phyloP scores from a whole-genome alignment of 139 green algal species.

The Mychonastes homosphaera region DNA sequence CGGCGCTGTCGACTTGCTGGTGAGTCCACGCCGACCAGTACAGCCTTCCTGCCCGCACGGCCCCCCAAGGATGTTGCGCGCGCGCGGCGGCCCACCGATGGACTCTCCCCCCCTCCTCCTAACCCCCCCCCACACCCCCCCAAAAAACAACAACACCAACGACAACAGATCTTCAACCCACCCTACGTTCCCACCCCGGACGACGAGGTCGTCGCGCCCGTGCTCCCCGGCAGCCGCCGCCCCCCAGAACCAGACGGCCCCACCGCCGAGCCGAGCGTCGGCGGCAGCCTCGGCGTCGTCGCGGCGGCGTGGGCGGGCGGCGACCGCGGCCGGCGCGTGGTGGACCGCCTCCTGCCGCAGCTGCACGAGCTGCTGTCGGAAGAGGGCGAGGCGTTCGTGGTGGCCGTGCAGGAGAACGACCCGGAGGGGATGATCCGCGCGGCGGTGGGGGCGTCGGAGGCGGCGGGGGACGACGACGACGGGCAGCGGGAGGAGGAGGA shows the following conservation, averaged over 20 bases:
- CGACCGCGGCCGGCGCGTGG: slow-evolving; percentile 52
- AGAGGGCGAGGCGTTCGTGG: slow-evolving; percentile 48
- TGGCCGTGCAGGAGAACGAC: slow-evolving; percentile 69
- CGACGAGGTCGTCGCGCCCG: slow-evolving; percentile 63
- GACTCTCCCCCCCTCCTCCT: too few relatives aligned
- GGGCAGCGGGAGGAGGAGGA: neutral
- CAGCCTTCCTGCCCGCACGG: neutral
- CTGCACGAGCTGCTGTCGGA: slow-evolving; percentile 39
- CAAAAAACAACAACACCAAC: slow-evolving; percentile 2
- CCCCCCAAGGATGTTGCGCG: too few relatives aligned
- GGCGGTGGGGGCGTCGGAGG: slow-evolving; percentile 4
- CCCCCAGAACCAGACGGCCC: too few relatives aligned
- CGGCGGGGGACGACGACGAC: slow-evolving; percentile 2
- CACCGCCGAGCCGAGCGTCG: too few relatives aligned
- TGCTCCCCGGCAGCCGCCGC: too few relatives aligned
- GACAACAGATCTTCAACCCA: slow-evolving; percentile 88
- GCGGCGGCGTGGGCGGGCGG: slow-evolving; percentile 82
- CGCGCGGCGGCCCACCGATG: neutral
- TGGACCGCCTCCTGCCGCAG: slow-evolving; percentile 72
- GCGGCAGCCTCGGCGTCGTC: slow-evolving; percentile 47
- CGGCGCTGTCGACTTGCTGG: slow-evolving; percentile 43
- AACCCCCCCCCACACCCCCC: too few relatives aligned
- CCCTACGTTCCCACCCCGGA: slow-evolving; percentile 92
- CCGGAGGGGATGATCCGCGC: slow-evolving; percentile 32
- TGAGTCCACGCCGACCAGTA: slow-evolving; percentile 9